These are phyloP conservation scores for Nemania sp. DNA, from an alignment of 2,329 filamentous ascomycete species.

Conservation along the genomic window DNA sequence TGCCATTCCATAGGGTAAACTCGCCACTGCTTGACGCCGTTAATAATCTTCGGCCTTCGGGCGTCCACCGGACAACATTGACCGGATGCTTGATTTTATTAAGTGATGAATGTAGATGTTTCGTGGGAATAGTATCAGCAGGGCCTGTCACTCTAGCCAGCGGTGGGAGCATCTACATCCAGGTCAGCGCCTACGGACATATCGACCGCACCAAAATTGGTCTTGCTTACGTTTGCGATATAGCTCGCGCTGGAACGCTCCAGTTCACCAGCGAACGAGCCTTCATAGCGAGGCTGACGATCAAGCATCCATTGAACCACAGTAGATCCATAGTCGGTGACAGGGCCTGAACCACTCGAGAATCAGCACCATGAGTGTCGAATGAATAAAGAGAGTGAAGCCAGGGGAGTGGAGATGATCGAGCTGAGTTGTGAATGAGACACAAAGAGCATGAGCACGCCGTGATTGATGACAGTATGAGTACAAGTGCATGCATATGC, in stretches of 20 bases:
- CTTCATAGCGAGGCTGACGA: conserved; percentile 75
- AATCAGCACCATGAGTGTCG: no score
- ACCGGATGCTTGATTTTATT: conserved; percentile 98
- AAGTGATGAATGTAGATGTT: conserved; percentile 94
- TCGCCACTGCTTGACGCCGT: conserved; percentile 96
- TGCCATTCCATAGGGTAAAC: conserved; percentile 98
- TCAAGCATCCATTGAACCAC: conserved; percentile 90
- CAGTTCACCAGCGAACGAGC: conserved; percentile 70
- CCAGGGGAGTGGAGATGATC: not conserved
- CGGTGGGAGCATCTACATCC: conserved; percentile 78
- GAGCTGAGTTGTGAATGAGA: not conserved
- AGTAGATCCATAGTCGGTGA: conserved; percentile 91
- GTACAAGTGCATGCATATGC: no score
- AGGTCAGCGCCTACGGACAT: conserved; percentile 12
- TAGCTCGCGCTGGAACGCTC: conserved; percentile 89
- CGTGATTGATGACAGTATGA: no score
- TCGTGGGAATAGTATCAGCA: conserved; percentile 88
- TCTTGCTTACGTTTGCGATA: conserved; percentile 77
- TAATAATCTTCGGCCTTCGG: conserved; percentile 86
- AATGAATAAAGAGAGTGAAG: no score
- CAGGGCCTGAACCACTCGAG: conserved; percentile 63
- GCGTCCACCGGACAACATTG: conserved; percentile 96
- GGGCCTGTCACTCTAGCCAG: conserved; percentile 72
- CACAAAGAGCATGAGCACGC: no score
- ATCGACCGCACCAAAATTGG: not conserved